Percentiles rank a stretch among this genome's conserved stretches.
Evolutionary conservation across 1,139 yeast genomes (phyloP).

Genomic region (Lizanozyma gosingica): DNA sequence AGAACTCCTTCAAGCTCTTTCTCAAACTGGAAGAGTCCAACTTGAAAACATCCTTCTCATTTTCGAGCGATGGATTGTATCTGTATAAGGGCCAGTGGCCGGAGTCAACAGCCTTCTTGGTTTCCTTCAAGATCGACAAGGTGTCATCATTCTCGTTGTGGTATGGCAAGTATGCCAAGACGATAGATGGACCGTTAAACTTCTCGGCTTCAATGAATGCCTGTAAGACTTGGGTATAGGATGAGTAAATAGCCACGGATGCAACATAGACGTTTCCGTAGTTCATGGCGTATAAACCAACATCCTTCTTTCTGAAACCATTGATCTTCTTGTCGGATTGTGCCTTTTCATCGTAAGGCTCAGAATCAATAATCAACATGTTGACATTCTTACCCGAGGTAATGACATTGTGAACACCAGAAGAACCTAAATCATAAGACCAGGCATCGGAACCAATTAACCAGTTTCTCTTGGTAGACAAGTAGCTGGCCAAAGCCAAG

Average conservation of each 20-base stretch:
- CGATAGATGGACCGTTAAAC: conserved; percentile 84
- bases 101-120: conserved; percentile 82
- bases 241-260: conserved; percentile 86
- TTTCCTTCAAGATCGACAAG: conserved; percentile 69
- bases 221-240: conserved; percentile 86
- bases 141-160: conserved; percentile 59
- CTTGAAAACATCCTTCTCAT: conserved; percentile 49
- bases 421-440: conserved; percentile 87
- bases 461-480: conserved; percentile 58
- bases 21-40: conserved; percentile 80
- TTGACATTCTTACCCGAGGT: conserved; percentile 72
- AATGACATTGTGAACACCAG: conserved; percentile 83
- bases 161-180: conserved; percentile 85
- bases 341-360: conserved; percentile 51
- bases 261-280: conserved; percentile 89
- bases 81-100: conserved; percentile 97
- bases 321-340: conserved; percentile 16
- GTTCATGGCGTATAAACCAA: conserved; percentile 93
- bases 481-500: conserved; percentile 35
- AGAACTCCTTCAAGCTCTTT: conserved; percentile 66
- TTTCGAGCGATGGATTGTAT: conserved; percentile 53
- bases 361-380: conserved; percentile 84
- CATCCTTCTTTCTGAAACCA: conserved; percentile 72
- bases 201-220: conserved; percentile 84
- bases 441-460: conserved; percentile 90